phyloP scores from a whole-genome alignment of 257 asterid species.

The Thymus quinquecostatus region DNA sequence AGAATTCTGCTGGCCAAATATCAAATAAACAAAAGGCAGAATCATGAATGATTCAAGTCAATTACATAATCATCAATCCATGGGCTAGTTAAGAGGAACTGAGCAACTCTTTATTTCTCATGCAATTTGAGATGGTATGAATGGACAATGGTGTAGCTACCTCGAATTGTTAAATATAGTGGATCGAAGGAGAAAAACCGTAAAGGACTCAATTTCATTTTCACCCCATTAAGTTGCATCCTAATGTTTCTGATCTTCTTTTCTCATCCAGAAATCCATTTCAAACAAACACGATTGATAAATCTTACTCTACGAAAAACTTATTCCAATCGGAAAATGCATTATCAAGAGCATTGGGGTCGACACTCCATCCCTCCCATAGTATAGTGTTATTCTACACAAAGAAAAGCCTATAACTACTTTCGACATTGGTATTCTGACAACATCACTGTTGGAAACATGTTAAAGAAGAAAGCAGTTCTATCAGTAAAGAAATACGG shows the following conservation, averaged over 20 bases:
- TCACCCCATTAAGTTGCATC: neutral
- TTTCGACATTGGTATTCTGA: too few species aligned
- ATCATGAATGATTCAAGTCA: neutral
- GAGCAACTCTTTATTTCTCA: constrained; percentile 14
- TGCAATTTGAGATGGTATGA: constrained; percentile 1
- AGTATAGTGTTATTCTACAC: too few species aligned
- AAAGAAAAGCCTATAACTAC: too few species aligned
- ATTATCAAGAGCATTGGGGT: too few species aligned
- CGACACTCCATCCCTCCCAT: too few species aligned
- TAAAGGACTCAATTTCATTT: neutral
- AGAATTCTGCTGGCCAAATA: constrained; percentile 18
- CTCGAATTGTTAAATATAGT: neutral
- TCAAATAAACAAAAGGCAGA: constrained; percentile 5
- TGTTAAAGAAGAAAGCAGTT: constrained; percentile 16
- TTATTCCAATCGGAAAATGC: too few species aligned
- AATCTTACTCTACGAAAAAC: too few species aligned
- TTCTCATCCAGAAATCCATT: neutral
- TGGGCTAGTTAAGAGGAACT: neutral
- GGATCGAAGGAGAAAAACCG: neutral
- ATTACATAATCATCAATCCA: neutral
- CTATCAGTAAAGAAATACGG: constrained; percentile 8
- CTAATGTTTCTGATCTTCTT: neutral
- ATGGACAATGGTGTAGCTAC: neutral
- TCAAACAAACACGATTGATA: neutral
- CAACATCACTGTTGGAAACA: neutral